Evolutionary conservation across 2,329 filamentous ascomycete genomes (phyloP).

Genomic region (Blastomyces percursus): DNA sequence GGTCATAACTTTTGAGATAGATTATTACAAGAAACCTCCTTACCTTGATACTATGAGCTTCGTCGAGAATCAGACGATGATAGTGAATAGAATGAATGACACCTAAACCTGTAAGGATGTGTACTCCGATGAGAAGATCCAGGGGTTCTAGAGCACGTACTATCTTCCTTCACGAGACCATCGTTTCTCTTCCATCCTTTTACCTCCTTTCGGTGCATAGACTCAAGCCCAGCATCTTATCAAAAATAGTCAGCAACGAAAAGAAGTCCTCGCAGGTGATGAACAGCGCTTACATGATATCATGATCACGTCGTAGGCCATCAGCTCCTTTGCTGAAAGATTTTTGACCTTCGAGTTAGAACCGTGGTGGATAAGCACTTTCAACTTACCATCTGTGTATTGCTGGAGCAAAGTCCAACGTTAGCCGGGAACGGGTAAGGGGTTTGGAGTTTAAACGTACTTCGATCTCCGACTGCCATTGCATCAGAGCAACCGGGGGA

Average conservation of each 20-base stretch:
- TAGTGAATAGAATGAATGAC: slow-evolving; percentile 76
- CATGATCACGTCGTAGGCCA: slow-evolving; percentile 84
- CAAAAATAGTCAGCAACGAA: neutral
- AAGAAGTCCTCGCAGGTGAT: neutral
- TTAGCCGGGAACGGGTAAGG: neutral
- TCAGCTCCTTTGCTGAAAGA: slow-evolving; percentile 62
- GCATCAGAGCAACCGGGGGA: slow-evolving; percentile 87
- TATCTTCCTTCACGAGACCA: slow-evolving; percentile 67
- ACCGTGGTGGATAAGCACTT: slow-evolving; percentile 82
- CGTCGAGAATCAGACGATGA: slow-evolving; percentile 86
- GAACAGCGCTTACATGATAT: slow-evolving; percentile 69
- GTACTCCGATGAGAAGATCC: neutral
- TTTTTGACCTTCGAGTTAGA: slow-evolving; percentile 74
- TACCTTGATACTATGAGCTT: slow-evolving; percentile 87
- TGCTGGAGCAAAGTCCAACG: slow-evolving; percentile 19
- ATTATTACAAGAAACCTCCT: slow-evolving; percentile 1
- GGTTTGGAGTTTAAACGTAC: slow-evolving; percentile 31
- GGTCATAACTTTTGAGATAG: neutral
- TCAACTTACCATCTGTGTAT: slow-evolving; percentile 79
- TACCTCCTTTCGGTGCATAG: slow-evolving; percentile 80
- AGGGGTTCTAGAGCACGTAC: slow-evolving; percentile 25
- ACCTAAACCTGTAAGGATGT: slow-evolving; percentile 34
- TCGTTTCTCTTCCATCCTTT: slow-evolving; percentile 79
- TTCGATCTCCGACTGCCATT: slow-evolving; percentile 77
- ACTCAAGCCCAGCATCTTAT: slow-evolving; percentile 59